Evolutionary conservation across 768 basidiomycete genomes (phyloP).

Genomic region (Russula earlei): DNA sequence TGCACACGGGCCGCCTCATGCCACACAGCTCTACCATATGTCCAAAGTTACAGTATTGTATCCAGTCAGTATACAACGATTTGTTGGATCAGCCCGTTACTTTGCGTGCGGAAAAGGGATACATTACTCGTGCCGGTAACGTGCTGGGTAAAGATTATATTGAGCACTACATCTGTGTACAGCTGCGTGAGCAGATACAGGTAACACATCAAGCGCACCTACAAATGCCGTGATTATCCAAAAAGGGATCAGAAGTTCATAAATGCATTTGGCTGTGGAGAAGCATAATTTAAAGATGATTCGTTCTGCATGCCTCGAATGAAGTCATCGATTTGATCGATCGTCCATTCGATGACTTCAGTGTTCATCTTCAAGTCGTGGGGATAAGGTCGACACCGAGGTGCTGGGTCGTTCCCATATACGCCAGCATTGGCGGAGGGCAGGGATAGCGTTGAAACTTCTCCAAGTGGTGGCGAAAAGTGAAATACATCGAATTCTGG

Average conservation of each 20-base stretch:
- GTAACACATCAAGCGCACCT: background rate
- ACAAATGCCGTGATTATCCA: background rate
- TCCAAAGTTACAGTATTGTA: no score
- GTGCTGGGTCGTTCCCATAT: background rate
- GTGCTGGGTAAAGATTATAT: background rate
- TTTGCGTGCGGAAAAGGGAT: background rate
- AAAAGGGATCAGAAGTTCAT: background rate
- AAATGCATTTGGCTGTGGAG: background rate
- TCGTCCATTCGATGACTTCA: slow-evolving; percentile 1
- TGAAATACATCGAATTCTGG: background rate
- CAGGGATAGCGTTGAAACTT: background rate
- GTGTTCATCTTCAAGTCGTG: background rate
- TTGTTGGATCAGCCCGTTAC: no score
- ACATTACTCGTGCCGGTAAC: slow-evolving; percentile 1
- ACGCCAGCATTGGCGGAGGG: background rate
- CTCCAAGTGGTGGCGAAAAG: background rate
- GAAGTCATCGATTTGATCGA: slow-evolving; percentile 4
- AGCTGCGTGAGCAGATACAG: background rate
- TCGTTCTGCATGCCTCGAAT: background rate
- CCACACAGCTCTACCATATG: no score
- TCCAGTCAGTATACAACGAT: no score
- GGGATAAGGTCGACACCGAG: background rate
- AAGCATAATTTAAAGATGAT: background rate
- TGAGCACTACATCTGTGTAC: slow-evolving; percentile 13
- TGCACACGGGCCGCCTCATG: no score